phyloP scores from a whole-genome alignment of 73 alveolate species.

The Tetrahymena malaccensis region DNA sequence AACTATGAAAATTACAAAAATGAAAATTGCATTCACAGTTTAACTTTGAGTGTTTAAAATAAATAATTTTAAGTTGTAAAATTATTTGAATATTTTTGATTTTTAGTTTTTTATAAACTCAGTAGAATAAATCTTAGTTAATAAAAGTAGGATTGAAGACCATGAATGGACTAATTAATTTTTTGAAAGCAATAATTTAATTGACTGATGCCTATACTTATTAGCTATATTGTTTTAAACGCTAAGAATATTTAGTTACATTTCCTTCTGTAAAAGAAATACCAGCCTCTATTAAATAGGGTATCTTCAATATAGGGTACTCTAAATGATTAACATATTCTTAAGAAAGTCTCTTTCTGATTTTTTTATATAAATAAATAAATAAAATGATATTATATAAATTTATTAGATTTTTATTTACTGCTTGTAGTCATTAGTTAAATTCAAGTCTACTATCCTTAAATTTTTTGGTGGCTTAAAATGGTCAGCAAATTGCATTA shows the following conservation, averaged over 20 bases:
- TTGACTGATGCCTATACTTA: neutral
- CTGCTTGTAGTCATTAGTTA: neutral
- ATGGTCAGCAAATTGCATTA: neutral
- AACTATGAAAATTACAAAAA: no score
- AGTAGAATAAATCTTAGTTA: neutral
- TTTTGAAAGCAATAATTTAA: neutral
- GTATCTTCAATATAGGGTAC: neutral
- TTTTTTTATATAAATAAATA: neutral
- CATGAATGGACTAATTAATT: neutral
- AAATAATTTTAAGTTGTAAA: neutral
- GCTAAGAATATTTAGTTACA: neutral
- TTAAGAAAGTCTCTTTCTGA: neutral
- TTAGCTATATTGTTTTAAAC: neutral
- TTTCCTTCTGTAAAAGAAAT: neutral
- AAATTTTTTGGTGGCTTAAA: neutral
- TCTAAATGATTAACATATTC: neutral
- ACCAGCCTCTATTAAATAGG: neutral
- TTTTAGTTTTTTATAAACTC: neutral
- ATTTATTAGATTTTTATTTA: no score
- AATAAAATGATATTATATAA: no score
- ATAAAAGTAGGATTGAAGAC: neutral
- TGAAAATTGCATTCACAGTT: no score
- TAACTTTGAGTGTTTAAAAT: no score
- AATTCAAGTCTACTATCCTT: neutral
- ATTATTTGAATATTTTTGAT: neutral